Evolutionary conservation across 257 asterid species (phyloP).

Genomic region (Linaria vulgaris): DNA sequence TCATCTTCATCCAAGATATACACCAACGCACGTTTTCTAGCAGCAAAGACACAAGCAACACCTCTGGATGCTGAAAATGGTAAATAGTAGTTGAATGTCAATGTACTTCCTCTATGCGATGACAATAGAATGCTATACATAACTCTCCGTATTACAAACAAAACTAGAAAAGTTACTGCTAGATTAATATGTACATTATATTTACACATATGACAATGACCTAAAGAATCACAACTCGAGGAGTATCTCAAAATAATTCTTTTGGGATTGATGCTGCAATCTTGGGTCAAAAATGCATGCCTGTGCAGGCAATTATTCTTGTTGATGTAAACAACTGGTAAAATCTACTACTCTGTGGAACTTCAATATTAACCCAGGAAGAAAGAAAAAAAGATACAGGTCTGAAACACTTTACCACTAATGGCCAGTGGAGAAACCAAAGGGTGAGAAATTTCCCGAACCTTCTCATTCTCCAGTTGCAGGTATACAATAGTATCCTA

Average conservation of each 20-base stretch:
- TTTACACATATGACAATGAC: too few relatives aligned
- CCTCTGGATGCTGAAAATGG: constrained; percentile 82
- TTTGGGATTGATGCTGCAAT: neutral
- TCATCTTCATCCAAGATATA: constrained; percentile 96
- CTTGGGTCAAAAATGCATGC: neutral
- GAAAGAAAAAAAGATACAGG: neutral
- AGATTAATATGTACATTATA: too few relatives aligned
- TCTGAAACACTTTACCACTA: constrained; percentile 68
- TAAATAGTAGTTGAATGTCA: constrained; percentile 21
- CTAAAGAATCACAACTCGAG: neutral
- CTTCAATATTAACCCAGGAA: constrained; percentile 6
- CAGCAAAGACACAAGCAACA: constrained; percentile 82
- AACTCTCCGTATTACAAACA: too few relatives aligned
- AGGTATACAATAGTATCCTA: constrained; percentile 57
- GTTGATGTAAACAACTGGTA: constrained; percentile 3
- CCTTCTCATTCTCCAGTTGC: constrained; percentile 75
- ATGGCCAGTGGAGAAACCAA: constrained; percentile 89
- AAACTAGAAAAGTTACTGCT: too few relatives aligned
- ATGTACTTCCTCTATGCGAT: constrained; percentile 9
- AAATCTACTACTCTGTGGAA: neutral
- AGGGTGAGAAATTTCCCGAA: constrained; percentile 69
- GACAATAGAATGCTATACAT: too few relatives aligned
- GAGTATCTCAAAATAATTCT: neutral
- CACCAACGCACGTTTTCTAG: constrained; percentile 83
- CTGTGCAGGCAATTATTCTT: constrained; percentile 2